These are phyloP conservation scores for Xylaria intraflava DNA, from an alignment of 495 filamentous ascomycete species.

Conservation along the genomic window DNA sequence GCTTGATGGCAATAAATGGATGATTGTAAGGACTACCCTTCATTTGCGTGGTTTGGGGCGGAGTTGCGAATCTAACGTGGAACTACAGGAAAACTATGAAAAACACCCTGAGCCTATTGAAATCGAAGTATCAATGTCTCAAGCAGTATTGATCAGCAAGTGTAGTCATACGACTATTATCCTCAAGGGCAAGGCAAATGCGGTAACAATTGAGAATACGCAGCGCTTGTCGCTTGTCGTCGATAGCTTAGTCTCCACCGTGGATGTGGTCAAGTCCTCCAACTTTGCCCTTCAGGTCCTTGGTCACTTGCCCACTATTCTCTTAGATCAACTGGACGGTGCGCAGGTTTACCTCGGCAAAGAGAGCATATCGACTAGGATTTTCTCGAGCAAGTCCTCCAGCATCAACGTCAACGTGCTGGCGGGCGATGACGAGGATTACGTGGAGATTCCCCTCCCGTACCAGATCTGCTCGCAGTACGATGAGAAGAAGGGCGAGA, in stretches of 20 bases:
- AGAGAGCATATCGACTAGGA: constrained; percentile 66
- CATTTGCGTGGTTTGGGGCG: neutral
- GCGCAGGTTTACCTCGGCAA: constrained; percentile 78
- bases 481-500: constrained; percentile 56
- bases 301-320: constrained; percentile 72
- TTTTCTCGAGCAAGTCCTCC: constrained; percentile 81
- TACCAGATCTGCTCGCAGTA: constrained; percentile 82
- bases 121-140: constrained; percentile 69
- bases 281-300: constrained; percentile 89
- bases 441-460: constrained; percentile 76
- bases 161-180: constrained; percentile 89
- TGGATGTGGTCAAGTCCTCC: constrained; percentile 89
- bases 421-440: constrained; percentile 63
- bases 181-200: constrained; percentile 86
- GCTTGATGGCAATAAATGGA: constrained; percentile 93
- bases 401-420: constrained; percentile 80
- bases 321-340: constrained; percentile 90
- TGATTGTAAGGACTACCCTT: constrained; percentile 49
- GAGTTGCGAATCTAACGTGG: constrained; percentile 2
- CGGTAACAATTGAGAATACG: constrained; percentile 88
- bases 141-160: constrained; percentile 84
- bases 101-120: constrained; percentile 63
- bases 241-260: constrained; percentile 79
- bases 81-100: constrained; percentile 76
- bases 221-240: constrained; percentile 75